A percentile compares a stretch with the other conserved stretches of the same genome.
Conservation (phyloP, 148 eudicot species). For the Camellia granthamiana region DNA sequence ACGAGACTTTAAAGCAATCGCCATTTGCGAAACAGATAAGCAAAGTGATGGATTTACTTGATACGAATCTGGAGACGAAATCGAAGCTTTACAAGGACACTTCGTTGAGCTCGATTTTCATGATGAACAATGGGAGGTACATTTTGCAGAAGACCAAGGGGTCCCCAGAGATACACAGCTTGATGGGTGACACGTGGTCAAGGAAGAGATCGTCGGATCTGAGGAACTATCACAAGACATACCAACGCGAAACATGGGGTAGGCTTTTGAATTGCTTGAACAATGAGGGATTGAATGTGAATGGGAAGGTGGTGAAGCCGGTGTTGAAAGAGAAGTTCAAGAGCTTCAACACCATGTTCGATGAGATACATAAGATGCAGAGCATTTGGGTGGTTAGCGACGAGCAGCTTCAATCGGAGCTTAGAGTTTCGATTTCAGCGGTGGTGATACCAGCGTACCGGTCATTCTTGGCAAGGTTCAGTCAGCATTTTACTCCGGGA, state of each 20-base stretch:
- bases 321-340: slow-evolving; percentile 83
- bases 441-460: slow-evolving; percentile 86
- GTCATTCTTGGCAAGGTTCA: slow-evolving; percentile 68
- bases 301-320: slow-evolving; percentile 70
- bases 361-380: slow-evolving; percentile 75
- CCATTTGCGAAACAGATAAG: slow-evolving; percentile 46
- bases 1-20: slow-evolving; percentile 19
- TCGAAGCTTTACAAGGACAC: slow-evolving; percentile 66
- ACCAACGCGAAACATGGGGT: slow-evolving; percentile 71
- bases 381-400: slow-evolving; percentile 83
- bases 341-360: slow-evolving; percentile 69
- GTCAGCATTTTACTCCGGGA: slow-evolving; percentile 68
- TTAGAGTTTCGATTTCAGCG: slow-evolving; percentile 78
- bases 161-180: slow-evolving; percentile 22
- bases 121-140: slow-evolving; percentile 75
- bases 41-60: slow-evolving; percentile 62
- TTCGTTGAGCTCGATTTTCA: slow-evolving; percentile 56
- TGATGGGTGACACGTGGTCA: slow-evolving; percentile 44
- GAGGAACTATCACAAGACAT: slow-evolving; percentile 40
- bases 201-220: slow-evolving; percentile 49
- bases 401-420: slow-evolving; percentile 89
- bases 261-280: slow-evolving; percentile 47
- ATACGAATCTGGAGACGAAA: slow-evolving; percentile 53
- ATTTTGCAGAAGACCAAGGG: slow-evolving; percentile 45
- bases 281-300: slow-evolving; percentile 62